These are phyloP conservation scores for Xenosphaeropsis pyriputrescens DNA, from an alignment of 2,329 filamentous ascomycete genomes.

Conservation along the genomic window DNA sequence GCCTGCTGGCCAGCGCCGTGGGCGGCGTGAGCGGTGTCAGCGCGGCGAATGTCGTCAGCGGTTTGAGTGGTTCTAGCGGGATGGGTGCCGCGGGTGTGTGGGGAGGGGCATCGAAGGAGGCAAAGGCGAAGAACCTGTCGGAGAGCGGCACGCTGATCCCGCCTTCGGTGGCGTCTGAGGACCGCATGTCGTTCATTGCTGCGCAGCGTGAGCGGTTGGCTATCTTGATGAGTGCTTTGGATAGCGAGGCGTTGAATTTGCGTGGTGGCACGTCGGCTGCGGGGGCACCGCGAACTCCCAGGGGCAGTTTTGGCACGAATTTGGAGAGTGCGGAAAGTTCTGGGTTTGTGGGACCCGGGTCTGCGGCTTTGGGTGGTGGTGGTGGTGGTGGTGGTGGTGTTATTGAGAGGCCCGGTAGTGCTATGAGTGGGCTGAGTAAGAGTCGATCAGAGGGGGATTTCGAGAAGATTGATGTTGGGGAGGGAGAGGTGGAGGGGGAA, in stretches of 20 bases:
- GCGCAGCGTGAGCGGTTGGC: constrained; percentile 67
- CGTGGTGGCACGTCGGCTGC: constrained; percentile 12
- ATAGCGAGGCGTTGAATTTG: constrained; percentile 55
- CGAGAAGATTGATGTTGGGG: constrained; percentile 71
- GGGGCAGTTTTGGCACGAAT: constrained; percentile 10
- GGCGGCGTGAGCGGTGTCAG: constrained; percentile 16
- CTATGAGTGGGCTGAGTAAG: constrained; percentile 49
- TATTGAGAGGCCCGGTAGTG: constrained; percentile 12
- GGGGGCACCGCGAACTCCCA: constrained; percentile 7
- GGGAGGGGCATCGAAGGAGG: constrained; percentile 14
- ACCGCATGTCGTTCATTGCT: constrained; percentile 59
- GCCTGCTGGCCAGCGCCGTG: constrained; percentile 61
- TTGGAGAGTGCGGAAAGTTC: no score
- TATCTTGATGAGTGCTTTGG: constrained; percentile 61
- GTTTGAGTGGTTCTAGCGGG: constrained; percentile 9
- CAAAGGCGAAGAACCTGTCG: constrained; percentile 32
- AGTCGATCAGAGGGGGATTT: constrained; percentile 81
- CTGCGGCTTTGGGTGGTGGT: no score
- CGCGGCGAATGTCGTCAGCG: constrained; percentile 34
- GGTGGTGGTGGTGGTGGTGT: constrained; percentile 14
- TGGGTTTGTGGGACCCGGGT: no score
- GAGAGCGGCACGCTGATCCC: constrained; percentile 55
- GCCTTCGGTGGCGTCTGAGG: constrained; percentile 49
- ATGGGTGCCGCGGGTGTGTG: no score
- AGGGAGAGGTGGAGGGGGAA: constrained; percentile 33